A percentile compares a stretch with the other conserved stretches of the same genome.
phyloP scores from a whole-genome alignment of 2,329 filamentous ascomycete genomes.

The Cytospora schulzeri region DNA sequence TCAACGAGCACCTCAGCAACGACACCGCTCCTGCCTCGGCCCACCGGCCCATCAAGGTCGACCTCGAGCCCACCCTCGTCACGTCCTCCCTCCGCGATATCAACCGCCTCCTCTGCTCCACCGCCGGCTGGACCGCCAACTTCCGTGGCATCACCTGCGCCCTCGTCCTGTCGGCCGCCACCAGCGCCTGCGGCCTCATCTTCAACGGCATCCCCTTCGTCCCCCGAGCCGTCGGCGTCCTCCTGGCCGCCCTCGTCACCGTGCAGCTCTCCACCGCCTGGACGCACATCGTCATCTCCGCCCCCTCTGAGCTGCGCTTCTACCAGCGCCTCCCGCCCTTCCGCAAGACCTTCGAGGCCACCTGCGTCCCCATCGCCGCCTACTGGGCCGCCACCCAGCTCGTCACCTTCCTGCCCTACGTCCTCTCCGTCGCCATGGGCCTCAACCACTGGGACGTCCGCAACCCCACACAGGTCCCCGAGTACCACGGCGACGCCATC shows the following conservation, averaged over 20 bases:
- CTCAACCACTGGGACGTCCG: slow-evolving; percentile 45
- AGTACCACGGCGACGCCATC: slow-evolving; percentile 41
- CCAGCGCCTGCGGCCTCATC: slow-evolving; percentile 44
- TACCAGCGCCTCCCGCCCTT: slow-evolving; percentile 70
- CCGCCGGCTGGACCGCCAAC: slow-evolving; percentile 65
- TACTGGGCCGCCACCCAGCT: slow-evolving; percentile 61
- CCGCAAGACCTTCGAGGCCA: slow-evolving; percentile 65
- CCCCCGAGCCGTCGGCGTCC: slow-evolving; percentile 50
- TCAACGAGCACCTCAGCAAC: slow-evolving; percentile 42
- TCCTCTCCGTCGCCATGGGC: slow-evolving; percentile 50
- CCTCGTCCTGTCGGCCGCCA: slow-evolving; percentile 43
- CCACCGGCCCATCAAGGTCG: slow-evolving; percentile 38
- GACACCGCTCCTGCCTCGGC: slow-evolving; percentile 38
- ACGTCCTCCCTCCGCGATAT: slow-evolving; percentile 56
- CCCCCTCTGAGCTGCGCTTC: slow-evolving; percentile 64
- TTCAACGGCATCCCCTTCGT: slow-evolving; percentile 45
- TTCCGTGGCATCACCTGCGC: slow-evolving; percentile 68
- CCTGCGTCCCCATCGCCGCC: slow-evolving; percentile 67
- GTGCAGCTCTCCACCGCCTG: slow-evolving; percentile 74
- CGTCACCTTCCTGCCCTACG: slow-evolving; percentile 49
- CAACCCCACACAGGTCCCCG: slow-evolving; percentile 42
- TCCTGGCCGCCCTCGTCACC: slow-evolving; percentile 61
- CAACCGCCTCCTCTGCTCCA: slow-evolving; percentile 57
- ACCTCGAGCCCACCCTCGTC: slow-evolving; percentile 42
- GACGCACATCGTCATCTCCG: slow-evolving; percentile 84